Evolutionary conservation across 257 asterid species (phyloP), one percentile per base, ranked within the genome.

Genomic region (Jaltomata sinuosa): DNA sequence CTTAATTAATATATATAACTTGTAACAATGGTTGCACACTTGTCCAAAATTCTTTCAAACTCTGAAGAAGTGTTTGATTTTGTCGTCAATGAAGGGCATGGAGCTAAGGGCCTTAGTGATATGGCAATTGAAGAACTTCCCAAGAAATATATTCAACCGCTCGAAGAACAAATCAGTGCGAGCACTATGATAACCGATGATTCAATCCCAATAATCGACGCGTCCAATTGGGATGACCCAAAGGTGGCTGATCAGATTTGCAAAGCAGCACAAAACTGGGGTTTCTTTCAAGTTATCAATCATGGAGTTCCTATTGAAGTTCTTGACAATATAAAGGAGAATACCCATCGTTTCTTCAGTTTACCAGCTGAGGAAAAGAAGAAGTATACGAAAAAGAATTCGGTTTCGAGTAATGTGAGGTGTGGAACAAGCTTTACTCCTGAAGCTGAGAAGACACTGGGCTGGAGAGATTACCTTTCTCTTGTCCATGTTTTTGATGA

Each of bases 381-480:
- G 29, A 79, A 50, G 82, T 77, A 85, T 29, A 83, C 85, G 0
- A 84, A 86, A 64, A 79, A 82, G 15, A 45, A 81, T 16, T 88
- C 89, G 6, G 53, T 87, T 1, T 32, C 86, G 6, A 77, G 83
- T 36, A 81, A 78, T 19, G 87, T 86, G 0, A 77, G 84, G 67
- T 88, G 77, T 32, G 87, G 85, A 15, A 88, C 90, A 10, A 88
- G 90, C 47, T 86, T 85, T 68, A 82, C 68, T 68, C 90, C 89
- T 19, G 52, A 49, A 45, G 85, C 87, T 5, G 89, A 85, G 83
- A 88, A 81, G 83, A 86, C 87, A 11, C 81, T 88, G 55, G 87
- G 84, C 22, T 86, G 90, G 90, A 88, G 84, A 78, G 90, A 88
- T 84, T 88, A 61, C 15, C 88, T 84, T 15, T 85, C 87, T 38